Evolutionary conservation across 2,329 filamentous ascomycete species (phyloP).

Genomic region (Stemphylium beticola): DNA sequence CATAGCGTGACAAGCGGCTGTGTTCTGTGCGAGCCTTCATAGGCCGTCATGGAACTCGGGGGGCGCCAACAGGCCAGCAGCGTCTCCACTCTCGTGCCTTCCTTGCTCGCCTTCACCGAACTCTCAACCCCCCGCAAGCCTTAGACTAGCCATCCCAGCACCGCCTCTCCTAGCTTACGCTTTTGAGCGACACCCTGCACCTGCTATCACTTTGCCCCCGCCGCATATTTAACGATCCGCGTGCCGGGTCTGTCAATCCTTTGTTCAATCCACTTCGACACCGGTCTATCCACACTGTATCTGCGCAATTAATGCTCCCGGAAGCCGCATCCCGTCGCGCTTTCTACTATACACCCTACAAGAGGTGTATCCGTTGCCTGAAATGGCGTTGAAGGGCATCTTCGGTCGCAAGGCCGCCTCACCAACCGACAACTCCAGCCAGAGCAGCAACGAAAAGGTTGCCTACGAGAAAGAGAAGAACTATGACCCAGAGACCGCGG

Average conservation of each 20-base stretch:
- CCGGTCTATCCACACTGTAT: not conserved
- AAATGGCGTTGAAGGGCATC: slow-evolving; percentile 58
- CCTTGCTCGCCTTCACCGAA: slow-evolving; percentile 24
- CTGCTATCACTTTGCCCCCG: slow-evolving; percentile 13
- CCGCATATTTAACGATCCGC: slow-evolving; percentile 16
- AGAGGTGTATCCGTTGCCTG: slow-evolving; percentile 54
- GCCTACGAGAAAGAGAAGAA: slow-evolving; percentile 22
- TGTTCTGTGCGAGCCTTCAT: slow-evolving; percentile 17
- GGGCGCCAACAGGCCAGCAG: slow-evolving; percentile 12
- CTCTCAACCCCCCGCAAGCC: slow-evolving; percentile 21
- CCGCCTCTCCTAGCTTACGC: slow-evolving; percentile 1
- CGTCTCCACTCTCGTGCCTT: slow-evolving; percentile 9
- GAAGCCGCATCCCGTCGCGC: slow-evolving; percentile 39
- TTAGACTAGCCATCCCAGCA: slow-evolving; percentile 12
- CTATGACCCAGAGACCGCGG: slow-evolving; percentile 45
- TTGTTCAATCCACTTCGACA: slow-evolving; percentile 2
- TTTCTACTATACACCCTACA: slow-evolving; percentile 50
- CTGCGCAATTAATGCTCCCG: slow-evolving; percentile 49
- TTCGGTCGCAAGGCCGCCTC: slow-evolving; percentile 30
- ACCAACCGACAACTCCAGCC: slow-evolving; percentile 21
- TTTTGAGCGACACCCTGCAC: slow-evolving; percentile 5
- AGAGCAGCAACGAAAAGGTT: slow-evolving; percentile 21
- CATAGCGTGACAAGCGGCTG: slow-evolving; percentile 17
- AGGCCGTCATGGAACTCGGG: slow-evolving; percentile 19
- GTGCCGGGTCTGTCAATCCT: slow-evolving; percentile 2